phyloP scores from a whole-genome alignment of 148 eudicot species.

The Nepenthes mirabilis region DNA sequence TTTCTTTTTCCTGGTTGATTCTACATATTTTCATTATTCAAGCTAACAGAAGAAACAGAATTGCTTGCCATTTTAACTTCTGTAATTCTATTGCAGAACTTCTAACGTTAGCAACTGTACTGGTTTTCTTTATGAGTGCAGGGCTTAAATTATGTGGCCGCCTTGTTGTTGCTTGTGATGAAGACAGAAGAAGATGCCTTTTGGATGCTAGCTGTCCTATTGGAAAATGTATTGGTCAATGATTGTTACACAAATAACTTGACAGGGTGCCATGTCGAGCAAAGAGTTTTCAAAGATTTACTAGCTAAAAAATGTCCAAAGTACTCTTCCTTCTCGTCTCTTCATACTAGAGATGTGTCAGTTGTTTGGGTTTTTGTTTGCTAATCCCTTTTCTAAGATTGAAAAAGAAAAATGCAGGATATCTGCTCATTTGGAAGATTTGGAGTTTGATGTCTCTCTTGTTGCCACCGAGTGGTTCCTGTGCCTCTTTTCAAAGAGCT shows the following conservation, averaged over 20 bases:
- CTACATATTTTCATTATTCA: too few species aligned
- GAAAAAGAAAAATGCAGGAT: constrained; percentile 41
- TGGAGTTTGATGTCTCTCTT: constrained; percentile 92
- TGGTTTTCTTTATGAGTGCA: constrained; percentile 12
- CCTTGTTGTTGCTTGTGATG: constrained; percentile 84
- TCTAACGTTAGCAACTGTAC: background rate
- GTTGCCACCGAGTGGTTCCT: constrained; percentile 96
- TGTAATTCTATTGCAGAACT: background rate
- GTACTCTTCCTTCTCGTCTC: constrained; percentile 14
- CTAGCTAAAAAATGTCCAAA: constrained; percentile 70
- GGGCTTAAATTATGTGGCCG: constrained; percentile 98
- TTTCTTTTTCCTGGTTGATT: too few species aligned
- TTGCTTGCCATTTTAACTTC: background rate
- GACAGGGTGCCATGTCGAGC: constrained; percentile 97
- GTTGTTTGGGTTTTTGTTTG: background rate
- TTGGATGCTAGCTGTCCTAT: constrained; percentile 93
- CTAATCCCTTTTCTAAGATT: background rate
- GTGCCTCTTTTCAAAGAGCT: constrained; percentile 94
- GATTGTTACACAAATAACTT: constrained; percentile 81
- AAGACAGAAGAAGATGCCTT: constrained; percentile 99
- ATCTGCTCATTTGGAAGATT: constrained; percentile 76
- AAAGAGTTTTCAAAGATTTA: constrained; percentile 87
- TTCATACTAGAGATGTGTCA: background rate
- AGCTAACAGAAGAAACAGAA: background rate
- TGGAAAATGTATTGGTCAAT: constrained; percentile 79